Conservation (phyloP, 1,284 basidiomycete genomes). For the Cryptococcus jaspeensis region DNA sequence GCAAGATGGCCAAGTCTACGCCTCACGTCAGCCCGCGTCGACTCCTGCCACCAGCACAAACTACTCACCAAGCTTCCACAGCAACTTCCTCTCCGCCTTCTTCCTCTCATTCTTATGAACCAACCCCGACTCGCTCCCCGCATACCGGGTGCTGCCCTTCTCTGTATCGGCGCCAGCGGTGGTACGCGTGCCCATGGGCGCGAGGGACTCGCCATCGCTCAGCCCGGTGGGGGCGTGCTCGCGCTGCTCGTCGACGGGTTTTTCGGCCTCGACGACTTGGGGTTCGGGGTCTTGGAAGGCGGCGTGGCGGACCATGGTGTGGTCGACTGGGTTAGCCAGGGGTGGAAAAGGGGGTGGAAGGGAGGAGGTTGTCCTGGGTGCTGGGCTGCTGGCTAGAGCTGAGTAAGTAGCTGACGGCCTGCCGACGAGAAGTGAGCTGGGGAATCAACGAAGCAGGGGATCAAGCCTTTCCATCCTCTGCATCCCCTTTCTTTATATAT, state of each 20-base stretch:
- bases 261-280: background rate
- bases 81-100: slow-evolving; percentile 38
- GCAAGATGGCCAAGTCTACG: slow-evolving; percentile 48
- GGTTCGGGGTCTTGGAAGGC: background rate
- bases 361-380: background rate
- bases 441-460: too few species aligned
- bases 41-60: background rate
- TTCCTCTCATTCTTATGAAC: slow-evolving; percentile 26
- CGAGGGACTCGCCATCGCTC: background rate
- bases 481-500: too few species aligned
- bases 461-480: too few species aligned
- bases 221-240: background rate
- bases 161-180: slow-evolving; percentile 12
- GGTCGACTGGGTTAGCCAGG: background rate
- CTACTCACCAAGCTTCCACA: slow-evolving; percentile 46
- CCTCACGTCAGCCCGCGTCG: background rate
- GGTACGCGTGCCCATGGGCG: slow-evolving; percentile 1
- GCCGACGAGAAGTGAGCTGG: too few species aligned
- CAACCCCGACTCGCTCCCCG: slow-evolving; percentile 31
- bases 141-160: slow-evolving; percentile 27
- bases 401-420: too few species aligned
- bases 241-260: background rate
- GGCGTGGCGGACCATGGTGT: slow-evolving; percentile 4
- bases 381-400: background rate
- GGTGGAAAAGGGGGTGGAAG: background rate